Base-by-base conservation (phyloP, 1,284 basidiomycete genomes). In the Pascua sp. region DNA sequence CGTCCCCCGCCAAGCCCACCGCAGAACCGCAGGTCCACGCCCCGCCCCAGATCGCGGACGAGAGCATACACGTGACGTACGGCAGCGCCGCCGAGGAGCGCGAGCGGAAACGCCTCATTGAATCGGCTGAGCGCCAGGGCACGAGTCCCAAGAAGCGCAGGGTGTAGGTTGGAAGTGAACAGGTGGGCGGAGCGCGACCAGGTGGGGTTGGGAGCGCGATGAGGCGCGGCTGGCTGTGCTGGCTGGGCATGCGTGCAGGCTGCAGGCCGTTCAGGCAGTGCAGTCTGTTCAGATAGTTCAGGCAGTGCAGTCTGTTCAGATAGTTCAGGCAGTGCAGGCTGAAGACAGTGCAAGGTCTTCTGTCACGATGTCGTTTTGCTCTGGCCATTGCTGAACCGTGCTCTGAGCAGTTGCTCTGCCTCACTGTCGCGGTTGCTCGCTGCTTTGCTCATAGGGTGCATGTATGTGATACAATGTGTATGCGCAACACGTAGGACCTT, bases 21-120 rank as follows among this genome's bases (percentile, higher is more conserved):
- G 24, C 24, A 32, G 24, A 32, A 7, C 24, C 7, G 24, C 24
- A 32, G 24, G 24, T 32, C 24, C 24, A 32, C 24, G 24, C 24
- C 24, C 24, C 24, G 24, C 24, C 24, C 24, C 24, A 32, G 24
- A 3, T 7, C 24, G 3, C 7, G 40, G 72, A 75, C 40, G 68
- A 75, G 52, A 64, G 64, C 15, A 65, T 73, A 53, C 53, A 66
- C 16, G 69, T 75, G 9, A 63, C 61, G 42, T 70, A 72, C 53
- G 64, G 63, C 2, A 71, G 73, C 54, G 63, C 66, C 2, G 60
- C 47, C 36, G 63, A 64, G 11, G 71, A 72, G 51, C 63, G 61
- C 53, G 70, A 72, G 58, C 61, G 56, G 52, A 62, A 62, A 49
- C 63, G 63, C 44, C 51, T 75, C 42, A 49, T 71, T 41, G 71